Percentiles rank a stretch among this genome's conserved stretches.
phyloP scores from a whole-genome alignment of 306 rosid genomes.

The Coriaria nepalensis region DNA sequence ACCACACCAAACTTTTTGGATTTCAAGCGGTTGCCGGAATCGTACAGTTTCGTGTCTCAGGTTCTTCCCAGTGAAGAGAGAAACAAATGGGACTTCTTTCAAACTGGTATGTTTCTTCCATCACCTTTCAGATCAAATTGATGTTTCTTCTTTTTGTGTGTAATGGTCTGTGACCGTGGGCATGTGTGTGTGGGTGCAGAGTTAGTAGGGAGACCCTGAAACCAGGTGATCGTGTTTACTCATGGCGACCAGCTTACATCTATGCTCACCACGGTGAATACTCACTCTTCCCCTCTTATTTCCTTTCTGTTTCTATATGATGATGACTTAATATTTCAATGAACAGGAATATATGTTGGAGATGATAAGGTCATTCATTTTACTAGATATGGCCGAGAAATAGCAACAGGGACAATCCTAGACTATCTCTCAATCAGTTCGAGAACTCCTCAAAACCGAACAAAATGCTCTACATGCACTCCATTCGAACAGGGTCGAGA shows the following conservation, averaged over 20 bases:
- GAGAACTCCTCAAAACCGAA: slow-evolving; percentile 38
- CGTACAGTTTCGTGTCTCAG: no score
- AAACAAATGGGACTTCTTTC: no score
- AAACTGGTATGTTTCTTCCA: no score
- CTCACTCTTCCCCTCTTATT: neutral
- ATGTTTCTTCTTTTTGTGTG: no score
- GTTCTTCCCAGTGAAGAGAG: no score
- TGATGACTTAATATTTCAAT: neutral
- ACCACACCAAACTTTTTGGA: no score
- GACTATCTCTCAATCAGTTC: slow-evolving; percentile 69
- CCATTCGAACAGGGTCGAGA: slow-evolving; percentile 35
- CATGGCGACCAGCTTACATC: slow-evolving; percentile 74
- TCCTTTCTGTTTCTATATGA: no score
- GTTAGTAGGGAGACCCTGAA: slow-evolving; percentile 43
- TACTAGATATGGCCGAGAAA: slow-evolving; percentile 87
- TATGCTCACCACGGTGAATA: slow-evolving; percentile 86
- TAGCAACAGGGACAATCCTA: slow-evolving; percentile 74
- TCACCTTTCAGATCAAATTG: no score
- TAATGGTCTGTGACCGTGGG: neutral
- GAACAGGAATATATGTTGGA: slow-evolving; percentile 64
- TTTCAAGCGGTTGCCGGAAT: no score
- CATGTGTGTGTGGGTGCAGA: slow-evolving; percentile 34
- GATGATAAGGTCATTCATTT: slow-evolving; percentile 76
- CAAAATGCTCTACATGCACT: slow-evolving; percentile 41
- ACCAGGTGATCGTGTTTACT: slow-evolving; percentile 86